Evolutionary conservation across 2,329 filamentous ascomycete genomes (phyloP).

Genomic region (Exophiala mesophila): DNA sequence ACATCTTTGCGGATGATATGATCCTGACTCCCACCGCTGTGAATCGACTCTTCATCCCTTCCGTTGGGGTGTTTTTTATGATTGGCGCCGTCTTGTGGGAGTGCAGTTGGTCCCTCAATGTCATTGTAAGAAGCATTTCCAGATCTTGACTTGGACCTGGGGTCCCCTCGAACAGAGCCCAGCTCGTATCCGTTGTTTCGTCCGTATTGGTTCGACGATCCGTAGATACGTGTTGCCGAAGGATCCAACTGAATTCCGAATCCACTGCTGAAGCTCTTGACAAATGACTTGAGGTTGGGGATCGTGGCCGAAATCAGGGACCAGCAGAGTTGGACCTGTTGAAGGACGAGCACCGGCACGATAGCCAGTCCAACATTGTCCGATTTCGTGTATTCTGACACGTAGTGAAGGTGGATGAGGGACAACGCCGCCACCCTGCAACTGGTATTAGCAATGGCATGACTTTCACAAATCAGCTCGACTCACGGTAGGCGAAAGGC

Average conservation of each 20-base stretch:
- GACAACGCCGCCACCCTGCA: conserved; percentile 32
- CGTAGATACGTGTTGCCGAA: conserved; percentile 14
- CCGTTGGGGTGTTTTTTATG: conserved; percentile 1
- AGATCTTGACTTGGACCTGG: conserved; percentile 11
- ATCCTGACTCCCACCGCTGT: conserved; percentile 21
- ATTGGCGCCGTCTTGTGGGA: conserved; percentile 3
- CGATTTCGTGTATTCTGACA: conserved; percentile 26
- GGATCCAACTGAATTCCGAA: conserved; percentile 28
- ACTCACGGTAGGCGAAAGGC: conserved; percentile 34
- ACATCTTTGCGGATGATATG: conserved; percentile 25
- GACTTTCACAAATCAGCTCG: too few species aligned
- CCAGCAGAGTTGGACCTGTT: conserved; percentile 37
- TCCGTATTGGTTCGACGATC: conserved; percentile 12
- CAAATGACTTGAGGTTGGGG: conserved; percentile 40
- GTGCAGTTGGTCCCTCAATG: conserved; percentile 5
- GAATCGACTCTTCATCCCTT: conserved; percentile 20
- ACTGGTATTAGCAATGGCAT: background rate
- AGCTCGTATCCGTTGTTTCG: conserved; percentile 10
- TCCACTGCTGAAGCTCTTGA: conserved; percentile 39
- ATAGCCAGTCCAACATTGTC: conserved; percentile 32
- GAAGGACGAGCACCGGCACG: conserved; percentile 32
- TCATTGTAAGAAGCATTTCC: conserved; percentile 14
- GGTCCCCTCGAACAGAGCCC: conserved; percentile 10
- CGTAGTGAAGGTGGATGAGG: conserved; percentile 33
- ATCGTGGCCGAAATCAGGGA: conserved; percentile 40